Conservation (phyloP, 78 protist species). For the Tieghemostelium lacteum region DNA sequence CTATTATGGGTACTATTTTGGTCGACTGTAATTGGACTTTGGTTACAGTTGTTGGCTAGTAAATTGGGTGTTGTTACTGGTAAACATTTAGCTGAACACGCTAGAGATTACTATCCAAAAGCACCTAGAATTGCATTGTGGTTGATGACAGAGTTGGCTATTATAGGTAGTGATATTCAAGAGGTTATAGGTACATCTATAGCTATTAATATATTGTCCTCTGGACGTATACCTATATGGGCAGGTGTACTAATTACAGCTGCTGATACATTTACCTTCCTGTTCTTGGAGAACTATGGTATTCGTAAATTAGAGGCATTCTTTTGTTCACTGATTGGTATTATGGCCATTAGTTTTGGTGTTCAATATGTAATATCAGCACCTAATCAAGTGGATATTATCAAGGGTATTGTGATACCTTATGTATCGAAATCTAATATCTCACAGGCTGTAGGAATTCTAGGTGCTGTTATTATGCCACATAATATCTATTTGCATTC, state of each 20-base stretch:
- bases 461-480: conserved; percentile 94
- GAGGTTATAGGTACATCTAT: conserved; percentile 90
- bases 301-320: conserved; percentile 81
- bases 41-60: conserved; percentile 83
- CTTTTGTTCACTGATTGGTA: conserved; percentile 70
- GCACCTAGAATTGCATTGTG: conserved; percentile 73
- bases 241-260: conserved; percentile 87
- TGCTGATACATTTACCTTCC: conserved; percentile 84
- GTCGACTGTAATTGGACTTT: conserved; percentile 84
- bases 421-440: neutral
- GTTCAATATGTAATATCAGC: conserved; percentile 38
- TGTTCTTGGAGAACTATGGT: conserved; percentile 80
- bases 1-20: conserved; percentile 90
- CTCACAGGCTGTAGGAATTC: conserved; percentile 82
- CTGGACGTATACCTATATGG: conserved; percentile 82
- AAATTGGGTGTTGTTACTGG: conserved; percentile 91
- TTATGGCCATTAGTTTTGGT: conserved; percentile 82
- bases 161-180: conserved; percentile 88
- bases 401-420: conserved; percentile 53
- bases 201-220: conserved; percentile 75
- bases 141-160: conserved; percentile 91
- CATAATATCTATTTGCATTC: conserved; percentile 91
- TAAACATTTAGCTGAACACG: conserved; percentile 80
- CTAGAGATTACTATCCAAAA: conserved; percentile 84
- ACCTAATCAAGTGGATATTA: conserved; percentile 58